These are phyloP conservation scores for Boletus pseudo-olivaceus DNA, from an alignment of 768 basidiomycete genomes.

Conservation along the genomic window DNA sequence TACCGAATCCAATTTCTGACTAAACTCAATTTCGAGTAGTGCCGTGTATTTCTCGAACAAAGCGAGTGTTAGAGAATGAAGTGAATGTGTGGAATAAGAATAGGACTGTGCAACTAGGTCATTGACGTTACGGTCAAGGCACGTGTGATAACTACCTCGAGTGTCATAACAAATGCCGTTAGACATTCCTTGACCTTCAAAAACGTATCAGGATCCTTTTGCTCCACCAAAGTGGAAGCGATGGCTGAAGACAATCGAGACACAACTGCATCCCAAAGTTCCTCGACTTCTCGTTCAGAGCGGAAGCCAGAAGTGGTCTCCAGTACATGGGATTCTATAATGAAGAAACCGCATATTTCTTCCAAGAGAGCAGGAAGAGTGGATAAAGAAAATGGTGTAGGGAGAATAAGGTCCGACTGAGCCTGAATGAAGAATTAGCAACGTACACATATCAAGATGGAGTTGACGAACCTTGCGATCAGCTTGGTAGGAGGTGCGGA, in stretches of 20 bases:
- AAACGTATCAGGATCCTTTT: constrained; percentile 79
- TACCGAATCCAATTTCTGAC: constrained; percentile 77
- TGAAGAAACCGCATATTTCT: constrained; percentile 96
- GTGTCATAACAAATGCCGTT: constrained; percentile 82
- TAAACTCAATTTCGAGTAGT: constrained; percentile 78
- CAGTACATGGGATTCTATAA: constrained; percentile 90
- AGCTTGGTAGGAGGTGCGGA: constrained; percentile 92
- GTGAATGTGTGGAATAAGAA: constrained; percentile 76
- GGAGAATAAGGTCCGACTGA: constrained; percentile 95
- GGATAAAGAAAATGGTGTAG: constrained; percentile 59
- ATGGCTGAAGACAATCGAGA: constrained; percentile 69
- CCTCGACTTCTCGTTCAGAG: constrained; percentile 87
- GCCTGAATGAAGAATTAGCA: constrained; percentile 50
- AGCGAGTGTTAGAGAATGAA: constrained; percentile 81
- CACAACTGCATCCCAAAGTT: constrained; percentile 90
- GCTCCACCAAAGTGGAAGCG: constrained; percentile 63
- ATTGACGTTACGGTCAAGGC: background rate
- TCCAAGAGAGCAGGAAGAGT: constrained; percentile 78
- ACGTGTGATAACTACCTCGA: constrained; percentile 59
- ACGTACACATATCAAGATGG: background rate
- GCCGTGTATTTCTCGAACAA: constrained; percentile 88
- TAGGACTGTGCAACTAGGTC: constrained; percentile 55
- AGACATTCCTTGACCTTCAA: constrained; percentile 81
- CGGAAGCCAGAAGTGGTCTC: constrained; percentile 87
- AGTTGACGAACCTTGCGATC: constrained; percentile 72